These are phyloP conservation scores for Cruciata laevipes DNA, from an alignment of 257 asterid genomes.

Conservation along the genomic window DNA sequence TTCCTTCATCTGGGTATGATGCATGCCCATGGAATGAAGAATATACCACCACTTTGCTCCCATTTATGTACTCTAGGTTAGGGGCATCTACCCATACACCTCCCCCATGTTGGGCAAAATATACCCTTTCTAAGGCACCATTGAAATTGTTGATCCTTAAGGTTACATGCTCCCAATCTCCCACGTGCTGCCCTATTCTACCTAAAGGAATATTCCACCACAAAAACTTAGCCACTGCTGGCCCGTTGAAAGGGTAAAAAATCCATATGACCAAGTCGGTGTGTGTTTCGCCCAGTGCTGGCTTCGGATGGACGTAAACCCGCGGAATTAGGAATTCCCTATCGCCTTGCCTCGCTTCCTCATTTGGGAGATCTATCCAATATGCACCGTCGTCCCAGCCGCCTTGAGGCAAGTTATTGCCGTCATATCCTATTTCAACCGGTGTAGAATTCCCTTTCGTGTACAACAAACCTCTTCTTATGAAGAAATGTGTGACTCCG, in stretches of 20 bases:
- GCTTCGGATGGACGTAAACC: constrained; percentile 26
- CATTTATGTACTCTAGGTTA: constrained; percentile 20
- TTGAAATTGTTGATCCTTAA: constrained; percentile 29
- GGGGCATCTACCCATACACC: constrained; percentile 31
- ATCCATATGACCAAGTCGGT: constrained; percentile 28
- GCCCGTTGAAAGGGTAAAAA: constrained; percentile 34
- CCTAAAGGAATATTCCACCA: too few species aligned
- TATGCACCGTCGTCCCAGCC: constrained; percentile 21
- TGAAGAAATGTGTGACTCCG: too few species aligned
- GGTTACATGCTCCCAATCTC: constrained; percentile 41
- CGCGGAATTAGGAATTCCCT: constrained; percentile 5
- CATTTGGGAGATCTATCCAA: constrained; percentile 34
- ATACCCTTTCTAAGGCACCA: constrained; percentile 22
- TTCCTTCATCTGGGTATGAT: too few species aligned
- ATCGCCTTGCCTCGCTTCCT: too few species aligned
- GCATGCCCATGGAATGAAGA: constrained; percentile 35
- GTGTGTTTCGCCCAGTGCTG: constrained; percentile 26
- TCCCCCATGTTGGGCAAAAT: constrained; percentile 25
- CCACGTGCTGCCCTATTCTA: constrained; percentile 28
- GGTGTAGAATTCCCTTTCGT: constrained; percentile 19
- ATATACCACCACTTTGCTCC: constrained; percentile 23
- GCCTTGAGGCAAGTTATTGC: constrained; percentile 34
- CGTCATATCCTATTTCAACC: constrained; percentile 10
- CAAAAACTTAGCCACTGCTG: constrained; percentile 23
- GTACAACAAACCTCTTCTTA: constrained; percentile 17